These are phyloP conservation scores for Phytophthora gonapodyides DNA, from an alignment of 352 stramenopile genomes.

Conservation along the genomic window DNA sequence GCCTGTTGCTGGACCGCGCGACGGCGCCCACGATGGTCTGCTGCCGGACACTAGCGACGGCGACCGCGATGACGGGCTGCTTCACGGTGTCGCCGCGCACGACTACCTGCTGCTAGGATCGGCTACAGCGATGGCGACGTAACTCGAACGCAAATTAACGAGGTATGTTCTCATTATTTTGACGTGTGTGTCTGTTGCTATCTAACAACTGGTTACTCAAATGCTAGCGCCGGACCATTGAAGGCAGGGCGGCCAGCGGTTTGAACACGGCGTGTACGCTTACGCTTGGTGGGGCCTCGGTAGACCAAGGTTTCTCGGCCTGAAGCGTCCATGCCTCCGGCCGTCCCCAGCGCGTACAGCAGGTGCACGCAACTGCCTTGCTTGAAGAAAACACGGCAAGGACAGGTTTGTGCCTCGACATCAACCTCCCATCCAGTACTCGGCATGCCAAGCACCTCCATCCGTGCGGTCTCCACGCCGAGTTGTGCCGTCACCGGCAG, in stretches of 20 bases:
- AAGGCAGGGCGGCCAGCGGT: neutral
- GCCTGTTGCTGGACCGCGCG: too few relatives aligned
- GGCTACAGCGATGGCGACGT: too few relatives aligned
- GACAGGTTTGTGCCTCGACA: neutral
- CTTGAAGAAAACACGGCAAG: conserved; percentile 8
- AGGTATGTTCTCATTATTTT: too few relatives aligned
- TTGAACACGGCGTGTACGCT: neutral
- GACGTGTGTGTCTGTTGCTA: too few relatives aligned
- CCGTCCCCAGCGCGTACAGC: neutral
- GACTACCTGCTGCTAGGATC: too few relatives aligned
- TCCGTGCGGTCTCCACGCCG: neutral
- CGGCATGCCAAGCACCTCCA: conserved; percentile 13
- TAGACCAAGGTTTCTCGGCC: conserved; percentile 7
- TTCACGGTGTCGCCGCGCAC: too few relatives aligned
- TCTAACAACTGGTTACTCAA: neutral
- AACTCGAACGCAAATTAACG: too few relatives aligned
- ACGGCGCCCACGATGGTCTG: too few relatives aligned
- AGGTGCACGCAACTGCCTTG: conserved; percentile 9
- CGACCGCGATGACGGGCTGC: too few relatives aligned
- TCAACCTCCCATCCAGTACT: conserved; percentile 2
- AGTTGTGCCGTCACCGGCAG: conserved; percentile 9
- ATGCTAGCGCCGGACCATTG: neutral
- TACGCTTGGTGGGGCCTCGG: conserved; percentile 5
- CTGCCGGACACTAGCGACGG: too few relatives aligned
- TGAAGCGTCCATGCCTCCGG: neutral